A percentile compares a stretch with the other conserved stretches of the same genome.
Conservation (phyloP, 257 asterid species). For the Echites panduratus region DNA sequence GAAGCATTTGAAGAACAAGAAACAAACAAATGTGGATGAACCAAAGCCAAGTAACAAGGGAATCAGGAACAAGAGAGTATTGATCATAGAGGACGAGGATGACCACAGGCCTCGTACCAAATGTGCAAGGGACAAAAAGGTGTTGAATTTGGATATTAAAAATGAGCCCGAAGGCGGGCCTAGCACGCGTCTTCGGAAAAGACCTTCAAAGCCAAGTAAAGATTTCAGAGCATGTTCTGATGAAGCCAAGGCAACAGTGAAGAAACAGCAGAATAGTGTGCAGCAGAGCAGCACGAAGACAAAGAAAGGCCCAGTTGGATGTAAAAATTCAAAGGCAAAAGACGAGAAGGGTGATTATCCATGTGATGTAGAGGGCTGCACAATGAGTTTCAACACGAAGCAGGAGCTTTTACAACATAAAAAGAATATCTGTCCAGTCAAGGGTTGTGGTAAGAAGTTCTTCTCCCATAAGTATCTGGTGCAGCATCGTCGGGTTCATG, state of each 20-base stretch:
- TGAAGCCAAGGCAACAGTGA: slow-evolving; percentile 32
- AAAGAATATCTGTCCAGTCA: slow-evolving; percentile 71
- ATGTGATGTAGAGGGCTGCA: slow-evolving; percentile 88
- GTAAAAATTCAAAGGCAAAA: slow-evolving; percentile 30
- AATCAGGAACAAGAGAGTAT: slow-evolving; percentile 28
- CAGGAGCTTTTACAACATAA: slow-evolving; percentile 76
- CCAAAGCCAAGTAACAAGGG: slow-evolving; percentile 30
- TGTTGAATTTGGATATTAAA: background rate
- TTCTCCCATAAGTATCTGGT: slow-evolving; percentile 92
- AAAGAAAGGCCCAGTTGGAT: slow-evolving; percentile 34
- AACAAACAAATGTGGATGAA: slow-evolving; percentile 17
- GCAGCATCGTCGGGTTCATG: slow-evolving; percentile 94
- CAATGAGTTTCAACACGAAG: slow-evolving; percentile 70
- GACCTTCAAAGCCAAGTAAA: slow-evolving; percentile 42
- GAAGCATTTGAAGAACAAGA: slow-evolving; percentile 20
- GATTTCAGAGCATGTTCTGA: slow-evolving; percentile 28
- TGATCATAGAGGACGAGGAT: slow-evolving; percentile 4
- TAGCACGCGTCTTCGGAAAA: slow-evolving; percentile 77
- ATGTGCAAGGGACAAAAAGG: slow-evolving; percentile 34
- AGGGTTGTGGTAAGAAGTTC: slow-evolving; percentile 94
- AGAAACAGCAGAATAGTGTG: slow-evolving; percentile 38
- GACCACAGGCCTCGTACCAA: slow-evolving; percentile 23
- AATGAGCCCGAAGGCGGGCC: slow-evolving; percentile 69
- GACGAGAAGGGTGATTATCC: slow-evolving; percentile 56
- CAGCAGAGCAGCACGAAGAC: slow-evolving; percentile 29